Evolutionary conservation across 306 rosid species (phyloP), one percentile per base, ranked within the genome.

Genomic region (Cucurbita argyrosperma): DNA sequence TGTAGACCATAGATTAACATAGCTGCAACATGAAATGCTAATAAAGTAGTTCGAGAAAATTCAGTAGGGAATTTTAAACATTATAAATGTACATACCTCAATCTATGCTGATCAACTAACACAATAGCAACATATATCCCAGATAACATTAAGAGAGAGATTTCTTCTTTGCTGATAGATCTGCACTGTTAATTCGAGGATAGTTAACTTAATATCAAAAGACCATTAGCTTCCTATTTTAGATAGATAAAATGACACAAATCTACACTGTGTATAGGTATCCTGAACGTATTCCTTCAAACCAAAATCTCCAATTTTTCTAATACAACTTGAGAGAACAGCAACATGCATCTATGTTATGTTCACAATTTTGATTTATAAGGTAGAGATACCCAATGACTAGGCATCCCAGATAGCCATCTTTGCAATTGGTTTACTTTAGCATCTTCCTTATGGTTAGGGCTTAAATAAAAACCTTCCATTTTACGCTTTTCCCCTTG

Each of bases 71-170:
- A 67, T 46, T 67, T 6, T 5, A 12, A 67, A 64, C 52, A 67
- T 67, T 21, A 11, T 19, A 67, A 46, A 23, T 42, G 55, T 23
- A 45, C 40, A 69, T 82, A 91, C 97, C 96, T 89, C 88, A 94
- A 80, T 80, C 82, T 94, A 78, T 70, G 82, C 75, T 94, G 95
- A 78, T 94, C 96, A 80, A 94, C 99, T 83, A 94, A 85, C 53
- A 92, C 96, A 76, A 94, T 88, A 47, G 90, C 96, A 76, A 91
- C 84, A 81, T 85, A 88, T 74, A 83, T 84, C 77, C 99, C 96
- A 30, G 92, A 86, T 83, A 94, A 80, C 71, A 94, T 85, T 83
- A 88, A 80, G 77, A 79, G 71, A 19, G 91, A 87, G 76, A 94
- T 86, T 76, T 85, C 96, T 79, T 89, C 85, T 82, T 52, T 81